Conservation (phyloP, 202 grass and related monocot species). For the Carex arenaria region DNA sequence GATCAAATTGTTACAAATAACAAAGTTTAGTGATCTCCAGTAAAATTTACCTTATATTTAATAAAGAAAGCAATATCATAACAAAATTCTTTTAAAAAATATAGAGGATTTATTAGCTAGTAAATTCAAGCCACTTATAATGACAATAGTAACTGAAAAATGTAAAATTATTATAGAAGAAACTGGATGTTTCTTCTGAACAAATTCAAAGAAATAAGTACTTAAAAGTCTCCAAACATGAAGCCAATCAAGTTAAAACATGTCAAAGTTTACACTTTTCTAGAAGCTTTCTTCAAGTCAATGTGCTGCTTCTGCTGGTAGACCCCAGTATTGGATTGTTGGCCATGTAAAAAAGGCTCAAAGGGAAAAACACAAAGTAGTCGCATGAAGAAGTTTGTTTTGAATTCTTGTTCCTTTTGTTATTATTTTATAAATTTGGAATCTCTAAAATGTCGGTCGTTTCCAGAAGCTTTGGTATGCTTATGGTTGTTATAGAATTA, state of each 20-base stretch:
- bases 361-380: background rate
- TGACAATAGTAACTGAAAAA: background rate
- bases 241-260: background rate
- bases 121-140: background rate
- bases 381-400: background rate
- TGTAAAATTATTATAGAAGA: background rate
- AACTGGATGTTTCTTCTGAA: background rate
- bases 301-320: background rate
- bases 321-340: background rate
- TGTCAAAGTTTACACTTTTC: slow-evolving; percentile 4
- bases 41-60: too few relatives aligned
- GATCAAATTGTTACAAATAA: too few relatives aligned
- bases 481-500: background rate
- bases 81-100: too few relatives aligned
- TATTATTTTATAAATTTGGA: background rate
- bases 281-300: background rate
- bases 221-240: background rate
- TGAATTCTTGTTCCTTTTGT: background rate
- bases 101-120: background rate
- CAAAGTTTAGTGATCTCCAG: too few relatives aligned
- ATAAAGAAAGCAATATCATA: too few relatives aligned
- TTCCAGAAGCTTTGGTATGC: slow-evolving; percentile 1
- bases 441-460: background rate
- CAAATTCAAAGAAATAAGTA: background rate
- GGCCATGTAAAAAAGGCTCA: background rate